Evolutionary conservation across 192 early-diverging fungal species (phyloP), one percentile per base, ranked within the genome.

Genomic region (Coemansia sp.): DNA sequence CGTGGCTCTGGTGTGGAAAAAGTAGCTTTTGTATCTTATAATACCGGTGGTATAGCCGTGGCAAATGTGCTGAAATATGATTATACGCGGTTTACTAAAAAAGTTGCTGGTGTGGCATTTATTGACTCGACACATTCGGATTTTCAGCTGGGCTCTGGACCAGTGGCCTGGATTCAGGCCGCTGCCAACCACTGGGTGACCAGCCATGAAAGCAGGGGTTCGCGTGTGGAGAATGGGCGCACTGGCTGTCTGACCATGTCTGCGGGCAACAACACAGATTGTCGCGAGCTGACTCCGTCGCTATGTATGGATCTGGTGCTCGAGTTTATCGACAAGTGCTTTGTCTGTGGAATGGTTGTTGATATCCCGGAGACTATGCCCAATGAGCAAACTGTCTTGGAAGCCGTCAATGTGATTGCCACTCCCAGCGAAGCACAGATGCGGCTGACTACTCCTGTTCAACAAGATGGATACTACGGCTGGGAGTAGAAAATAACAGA

Each of bases 111-210:
- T 4, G 28, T 75, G 11, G 77, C 72, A 6, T 80, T 75, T 68
- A 75, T 80, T 48, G 77, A 80, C 36, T 75, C 77, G 2, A 56
- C 36, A 7, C 77, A 80, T 36, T 63, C 77, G 45, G 57, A 55
- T 28, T 72, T 64, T 48, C 56, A 60, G 33, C 48, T 80, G 28
- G 59, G n/a, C 4, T 18, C 57, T 0, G 69, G 58, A 7, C 12
- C 67, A 1, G 3, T 71, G 28, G 18, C 28, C 0, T 80, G 78
- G 78, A 66, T 80, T 3, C 25, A 20, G 7, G 18, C 14, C 3
- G 62, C 51, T 8, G 72, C 73, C 0, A 71, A 31, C 55, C 66
- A 75, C 4, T 80, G 78, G 78, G 59, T 62, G 18, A 66, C 73
- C 6, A 56, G 40, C 18, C 31, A 17, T 16, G 65, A 67, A 12